phyloP scores from a whole-genome alignment of 1,284 basidiomycete genomes.

The Ganoderma multipileum region DNA sequence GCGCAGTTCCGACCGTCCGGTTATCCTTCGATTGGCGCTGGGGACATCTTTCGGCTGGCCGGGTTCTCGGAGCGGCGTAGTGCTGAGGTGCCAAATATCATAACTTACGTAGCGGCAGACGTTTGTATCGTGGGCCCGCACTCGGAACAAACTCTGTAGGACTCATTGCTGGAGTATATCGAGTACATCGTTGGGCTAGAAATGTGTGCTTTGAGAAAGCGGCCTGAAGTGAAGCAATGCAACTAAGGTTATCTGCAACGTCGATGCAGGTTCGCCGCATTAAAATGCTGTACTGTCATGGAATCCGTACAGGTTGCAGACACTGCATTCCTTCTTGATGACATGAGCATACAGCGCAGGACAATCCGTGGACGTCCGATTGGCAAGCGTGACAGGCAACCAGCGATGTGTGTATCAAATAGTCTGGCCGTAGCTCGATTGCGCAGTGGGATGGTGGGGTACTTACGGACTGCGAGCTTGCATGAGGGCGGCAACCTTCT shows the following conservation, averaged over 20 bases:
- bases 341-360: not conserved
- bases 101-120: too few species aligned
- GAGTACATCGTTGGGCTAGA: too few species aligned
- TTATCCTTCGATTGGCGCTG: not conserved
- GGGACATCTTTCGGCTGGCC: not conserved
- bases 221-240: not conserved
- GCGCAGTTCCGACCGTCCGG: not conserved
- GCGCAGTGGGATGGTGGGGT: not conserved
- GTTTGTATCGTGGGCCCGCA: not conserved
- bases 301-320: not conserved
- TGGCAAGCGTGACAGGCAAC: not conserved
- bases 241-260: not conserved
- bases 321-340: not conserved
- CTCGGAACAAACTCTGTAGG: not conserved
- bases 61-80: too few species aligned
- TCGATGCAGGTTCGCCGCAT: not conserved
- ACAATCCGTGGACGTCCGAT: not conserved
- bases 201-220: not conserved
- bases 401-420: not conserved
- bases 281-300: not conserved
- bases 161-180: not conserved
- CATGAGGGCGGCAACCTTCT: not conserved
- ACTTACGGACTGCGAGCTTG: not conserved
- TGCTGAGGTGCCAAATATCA: too few species aligned
- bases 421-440: not conserved